Evolutionary conservation across 1,284 basidiomycete genomes (phyloP).

Genomic region (Mycena sp.): DNA sequence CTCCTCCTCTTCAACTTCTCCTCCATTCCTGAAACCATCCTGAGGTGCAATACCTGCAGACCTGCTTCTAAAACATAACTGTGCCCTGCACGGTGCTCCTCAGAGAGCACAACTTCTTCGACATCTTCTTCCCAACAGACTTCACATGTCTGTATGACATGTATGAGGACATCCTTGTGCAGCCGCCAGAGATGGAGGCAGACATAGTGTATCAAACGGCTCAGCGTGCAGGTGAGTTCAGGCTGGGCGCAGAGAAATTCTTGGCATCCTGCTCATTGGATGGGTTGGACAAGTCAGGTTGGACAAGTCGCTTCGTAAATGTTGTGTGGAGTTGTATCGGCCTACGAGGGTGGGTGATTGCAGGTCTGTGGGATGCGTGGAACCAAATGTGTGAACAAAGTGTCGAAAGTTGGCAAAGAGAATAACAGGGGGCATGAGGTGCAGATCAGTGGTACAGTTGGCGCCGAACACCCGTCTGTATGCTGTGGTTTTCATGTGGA

Average conservation of each 20-base stretch:
- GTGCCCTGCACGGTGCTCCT: slow-evolving; percentile 92
- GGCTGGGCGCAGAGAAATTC: slow-evolving; percentile 73
- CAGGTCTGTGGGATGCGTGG: no score
- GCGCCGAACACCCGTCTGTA: no score
- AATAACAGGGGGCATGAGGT: no score
- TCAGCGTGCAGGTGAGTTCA: slow-evolving; percentile 61
- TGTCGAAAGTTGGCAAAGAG: no score
- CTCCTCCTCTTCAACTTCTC: slow-evolving; percentile 95
- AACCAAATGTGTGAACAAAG: no score
- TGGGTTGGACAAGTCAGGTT: no score
- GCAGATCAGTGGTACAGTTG: no score
- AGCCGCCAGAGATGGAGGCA: slow-evolving; percentile 48
- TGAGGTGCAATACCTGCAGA: slow-evolving; percentile 92
- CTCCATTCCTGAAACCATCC: slow-evolving; percentile 86
- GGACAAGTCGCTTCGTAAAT: no score
- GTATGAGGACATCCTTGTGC: slow-evolving; percentile 84
- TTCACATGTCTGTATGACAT: slow-evolving; percentile 88
- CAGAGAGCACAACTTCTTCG: slow-evolving; percentile 96
- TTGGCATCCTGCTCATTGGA: no score
- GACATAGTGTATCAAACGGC: slow-evolving; percentile 44
- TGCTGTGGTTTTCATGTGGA: no score
- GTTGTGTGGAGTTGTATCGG: no score
- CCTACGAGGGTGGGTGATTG: no score
- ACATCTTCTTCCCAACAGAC: slow-evolving; percentile 98
- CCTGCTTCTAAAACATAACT: slow-evolving; percentile 84